A percentile compares a stretch with the other conserved stretches of the same genome.
These are phyloP conservation scores for Oryza glumipatula DNA, from an alignment of 176 grass and related monocot species.

Conservation along the genomic window DNA sequence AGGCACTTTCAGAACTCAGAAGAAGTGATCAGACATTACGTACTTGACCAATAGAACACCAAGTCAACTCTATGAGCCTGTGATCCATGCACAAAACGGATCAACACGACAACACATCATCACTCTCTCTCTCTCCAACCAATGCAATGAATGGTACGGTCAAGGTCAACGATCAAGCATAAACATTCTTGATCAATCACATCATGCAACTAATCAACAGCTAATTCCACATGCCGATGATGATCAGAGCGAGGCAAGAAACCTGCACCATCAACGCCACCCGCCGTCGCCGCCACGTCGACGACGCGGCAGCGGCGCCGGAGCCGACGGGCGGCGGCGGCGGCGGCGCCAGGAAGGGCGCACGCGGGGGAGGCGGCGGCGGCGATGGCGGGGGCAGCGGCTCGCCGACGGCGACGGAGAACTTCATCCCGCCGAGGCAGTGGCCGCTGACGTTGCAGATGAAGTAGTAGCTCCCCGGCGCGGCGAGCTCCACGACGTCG, in stretches of 20 bases:
- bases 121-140: background rate
- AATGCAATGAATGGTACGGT: slow-evolving; percentile 3
- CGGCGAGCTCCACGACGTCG: slow-evolving; percentile 56
- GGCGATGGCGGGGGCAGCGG: background rate
- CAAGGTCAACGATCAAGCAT: slow-evolving; percentile 12
- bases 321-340: slow-evolving; percentile 45
- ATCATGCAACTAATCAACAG: background rate
- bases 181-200: background rate
- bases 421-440: slow-evolving; percentile 83
- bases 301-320: background rate
- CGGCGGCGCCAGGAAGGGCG: background rate
- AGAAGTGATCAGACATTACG: background rate
- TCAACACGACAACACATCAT: no score
- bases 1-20: no score
- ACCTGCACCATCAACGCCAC: background rate
- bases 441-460: slow-evolving; percentile 71
- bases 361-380: slow-evolving; percentile 6
- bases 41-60: no score
- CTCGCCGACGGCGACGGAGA: slow-evolving; percentile 52
- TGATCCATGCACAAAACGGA: no score
- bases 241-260: slow-evolving; percentile 7
- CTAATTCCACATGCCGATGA: slow-evolving; percentile 22
- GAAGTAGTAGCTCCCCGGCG: slow-evolving; percentile 62
- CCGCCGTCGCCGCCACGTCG: background rate
- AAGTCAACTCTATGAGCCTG: background rate